Evolutionary conservation across 257 asterid species (phyloP).

Genomic region (Osmanthus fragrans): DNA sequence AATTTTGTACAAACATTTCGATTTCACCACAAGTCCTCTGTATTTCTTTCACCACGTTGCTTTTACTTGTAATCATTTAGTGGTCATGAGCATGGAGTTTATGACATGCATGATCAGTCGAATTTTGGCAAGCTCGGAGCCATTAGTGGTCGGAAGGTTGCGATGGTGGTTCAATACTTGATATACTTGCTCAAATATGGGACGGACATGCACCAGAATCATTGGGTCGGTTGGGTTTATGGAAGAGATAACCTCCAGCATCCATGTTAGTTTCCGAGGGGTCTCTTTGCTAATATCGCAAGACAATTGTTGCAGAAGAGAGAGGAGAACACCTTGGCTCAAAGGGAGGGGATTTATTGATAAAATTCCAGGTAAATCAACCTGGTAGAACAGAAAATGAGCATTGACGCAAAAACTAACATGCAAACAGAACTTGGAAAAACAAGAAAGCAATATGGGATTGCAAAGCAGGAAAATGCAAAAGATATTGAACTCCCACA

Average conservation of each 20-base stretch:
- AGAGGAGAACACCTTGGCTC: slow-evolving; percentile 96
- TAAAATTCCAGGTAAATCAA: slow-evolving; percentile 68
- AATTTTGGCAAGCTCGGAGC: slow-evolving; percentile 57
- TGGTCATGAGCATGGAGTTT: slow-evolving; percentile 82
- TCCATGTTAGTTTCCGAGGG: slow-evolving; percentile 72
- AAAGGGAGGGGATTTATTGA: slow-evolving; percentile 72
- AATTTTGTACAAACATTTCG: background rate
- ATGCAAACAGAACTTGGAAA: background rate
- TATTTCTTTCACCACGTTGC: background rate
- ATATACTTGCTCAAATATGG: slow-evolving; percentile 95
- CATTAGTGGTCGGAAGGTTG: slow-evolving; percentile 46
- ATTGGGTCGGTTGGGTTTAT: slow-evolving; percentile 74
- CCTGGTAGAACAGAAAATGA: slow-evolving; percentile 40
- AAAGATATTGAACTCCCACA: too few species aligned
- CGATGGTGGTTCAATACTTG: slow-evolving; percentile 79
- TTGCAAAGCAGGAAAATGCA: background rate
- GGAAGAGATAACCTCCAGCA: slow-evolving; percentile 78
- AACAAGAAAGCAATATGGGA: background rate
- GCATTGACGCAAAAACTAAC: background rate
- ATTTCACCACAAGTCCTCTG: background rate
- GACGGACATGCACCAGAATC: slow-evolving; percentile 80
- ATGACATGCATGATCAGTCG: slow-evolving; percentile 85
- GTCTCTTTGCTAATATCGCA: slow-evolving; percentile 77
- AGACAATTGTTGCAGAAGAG: slow-evolving; percentile 82
- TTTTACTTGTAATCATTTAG: slow-evolving; percentile 17